phyloP scores from a whole-genome alignment of 164 flowering plant genomes.

The Vitis rotundifolia region DNA sequence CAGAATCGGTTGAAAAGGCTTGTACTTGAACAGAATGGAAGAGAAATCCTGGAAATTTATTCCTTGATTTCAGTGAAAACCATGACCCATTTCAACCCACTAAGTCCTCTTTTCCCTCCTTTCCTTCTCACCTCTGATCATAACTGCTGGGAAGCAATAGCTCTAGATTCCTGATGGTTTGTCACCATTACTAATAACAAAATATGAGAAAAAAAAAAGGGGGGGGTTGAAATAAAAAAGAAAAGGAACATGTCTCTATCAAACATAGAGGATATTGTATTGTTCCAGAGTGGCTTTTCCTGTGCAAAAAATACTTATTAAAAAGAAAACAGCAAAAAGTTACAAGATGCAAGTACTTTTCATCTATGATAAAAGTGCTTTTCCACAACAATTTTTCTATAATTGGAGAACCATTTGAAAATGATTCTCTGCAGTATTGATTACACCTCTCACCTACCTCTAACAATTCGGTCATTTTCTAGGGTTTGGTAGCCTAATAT shows the following conservation, averaged over 20 bases:
- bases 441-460: slow-evolving; percentile 16
- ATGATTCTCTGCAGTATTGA: slow-evolving; percentile 4
- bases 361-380: background rate
- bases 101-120: slow-evolving; percentile 4
- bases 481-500: background rate
- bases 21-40: slow-evolving; percentile 18
- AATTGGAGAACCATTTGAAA: background rate
- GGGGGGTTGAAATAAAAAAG: background rate
- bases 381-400: background rate
- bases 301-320: background rate
- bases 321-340: background rate
- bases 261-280: slow-evolving; percentile 13
- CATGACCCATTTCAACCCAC: slow-evolving; percentile 14
- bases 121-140: slow-evolving; percentile 16
- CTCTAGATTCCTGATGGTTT: slow-evolving; percentile 46
- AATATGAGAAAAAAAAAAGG: background rate
- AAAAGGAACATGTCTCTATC: slow-evolving; percentile 17
- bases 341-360: no score
- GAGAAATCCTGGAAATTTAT: slow-evolving; percentile 14
- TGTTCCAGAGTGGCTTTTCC: slow-evolving; percentile 21
- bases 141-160: slow-evolving; percentile 35
- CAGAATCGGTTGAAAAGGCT: slow-evolving; percentile 32
- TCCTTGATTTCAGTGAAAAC: slow-evolving; percentile 57
- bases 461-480: slow-evolving; percentile 7
- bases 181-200: slow-evolving; percentile 29